Percentiles rank a stretch among this genome's conserved stretches.
phyloP scores from a whole-genome alignment of 176 grass and related monocot species.

The Raddia guianensis region DNA sequence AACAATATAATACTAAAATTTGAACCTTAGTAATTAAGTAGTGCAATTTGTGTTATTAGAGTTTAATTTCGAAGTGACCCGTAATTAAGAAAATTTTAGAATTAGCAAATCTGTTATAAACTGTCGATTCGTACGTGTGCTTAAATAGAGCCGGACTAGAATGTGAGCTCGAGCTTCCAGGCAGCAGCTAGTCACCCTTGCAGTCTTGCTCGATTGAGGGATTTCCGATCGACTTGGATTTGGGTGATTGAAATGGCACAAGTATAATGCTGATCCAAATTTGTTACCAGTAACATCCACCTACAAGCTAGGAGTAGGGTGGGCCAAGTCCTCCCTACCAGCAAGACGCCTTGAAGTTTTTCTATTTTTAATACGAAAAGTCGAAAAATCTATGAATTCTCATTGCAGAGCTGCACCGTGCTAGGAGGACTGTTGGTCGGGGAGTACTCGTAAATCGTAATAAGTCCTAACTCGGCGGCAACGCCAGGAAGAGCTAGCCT shows the following conservation, averaged over 20 bases:
- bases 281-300: constrained; percentile 42
- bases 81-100: no score
- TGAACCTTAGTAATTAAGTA: no score
- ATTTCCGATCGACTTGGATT: background rate
- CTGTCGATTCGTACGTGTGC: no score
- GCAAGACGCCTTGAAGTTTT: constrained; percentile 14
- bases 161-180: no score
- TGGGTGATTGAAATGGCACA: constrained; percentile 25
- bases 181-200: background rate
- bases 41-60: no score
- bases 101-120: no score
- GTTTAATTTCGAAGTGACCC: no score
- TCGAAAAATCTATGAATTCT: constrained; percentile 23
- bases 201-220: no score
- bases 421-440: no score
- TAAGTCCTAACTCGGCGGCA: background rate
- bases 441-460: background rate
- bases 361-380: constrained; percentile 21
- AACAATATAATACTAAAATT: no score
- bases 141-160: no score
- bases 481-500: background rate
- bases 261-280: constrained; percentile 16
- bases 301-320: constrained; percentile 25
- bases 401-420: background rate
- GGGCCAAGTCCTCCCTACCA: constrained; percentile 37